These are phyloP conservation scores for Lactuca saligna DNA, from an alignment of 129 eudicot species.

Conservation along the genomic window DNA sequence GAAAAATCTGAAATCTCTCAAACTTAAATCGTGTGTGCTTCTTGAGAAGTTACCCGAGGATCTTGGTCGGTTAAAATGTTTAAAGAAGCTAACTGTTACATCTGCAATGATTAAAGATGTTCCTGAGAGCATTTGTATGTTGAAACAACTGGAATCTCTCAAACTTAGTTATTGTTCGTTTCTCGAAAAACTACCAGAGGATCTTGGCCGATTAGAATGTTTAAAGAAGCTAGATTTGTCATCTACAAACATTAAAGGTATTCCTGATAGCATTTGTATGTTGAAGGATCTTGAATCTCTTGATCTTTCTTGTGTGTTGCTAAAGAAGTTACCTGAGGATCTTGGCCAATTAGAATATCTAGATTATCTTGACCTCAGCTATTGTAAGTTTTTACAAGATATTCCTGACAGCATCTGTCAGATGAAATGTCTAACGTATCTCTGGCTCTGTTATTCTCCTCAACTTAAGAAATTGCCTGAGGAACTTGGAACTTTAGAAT, in stretches of 20 bases:
- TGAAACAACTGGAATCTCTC: no score
- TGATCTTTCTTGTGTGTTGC: not conserved
- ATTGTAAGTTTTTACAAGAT: not conserved
- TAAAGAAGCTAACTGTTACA: not conserved
- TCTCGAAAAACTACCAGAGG: no score
- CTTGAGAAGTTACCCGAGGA: conserved; percentile 13
- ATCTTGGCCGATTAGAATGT: no score
- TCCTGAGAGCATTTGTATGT: not conserved
- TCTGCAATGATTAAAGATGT: not conserved
- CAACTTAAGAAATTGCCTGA: conserved; percentile 2
- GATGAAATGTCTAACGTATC: conserved; percentile 1
- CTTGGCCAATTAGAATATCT: not conserved
- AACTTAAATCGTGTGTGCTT: not conserved
- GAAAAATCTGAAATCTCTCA: not conserved
- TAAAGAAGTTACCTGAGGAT: not conserved
- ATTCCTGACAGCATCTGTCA: conserved; percentile 2
- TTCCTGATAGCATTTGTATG: not conserved
- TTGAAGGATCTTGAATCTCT: not conserved
- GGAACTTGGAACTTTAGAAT: conserved; percentile 4
- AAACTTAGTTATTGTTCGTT: no score
- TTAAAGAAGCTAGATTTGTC: no score
- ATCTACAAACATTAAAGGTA: no score
- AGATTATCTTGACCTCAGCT: not conserved
- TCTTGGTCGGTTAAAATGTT: not conserved
- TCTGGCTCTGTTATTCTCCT: not conserved